Base-by-base conservation (phyloP, 1,284 basidiomycete species). In the Trichosporon faecale region DNA sequence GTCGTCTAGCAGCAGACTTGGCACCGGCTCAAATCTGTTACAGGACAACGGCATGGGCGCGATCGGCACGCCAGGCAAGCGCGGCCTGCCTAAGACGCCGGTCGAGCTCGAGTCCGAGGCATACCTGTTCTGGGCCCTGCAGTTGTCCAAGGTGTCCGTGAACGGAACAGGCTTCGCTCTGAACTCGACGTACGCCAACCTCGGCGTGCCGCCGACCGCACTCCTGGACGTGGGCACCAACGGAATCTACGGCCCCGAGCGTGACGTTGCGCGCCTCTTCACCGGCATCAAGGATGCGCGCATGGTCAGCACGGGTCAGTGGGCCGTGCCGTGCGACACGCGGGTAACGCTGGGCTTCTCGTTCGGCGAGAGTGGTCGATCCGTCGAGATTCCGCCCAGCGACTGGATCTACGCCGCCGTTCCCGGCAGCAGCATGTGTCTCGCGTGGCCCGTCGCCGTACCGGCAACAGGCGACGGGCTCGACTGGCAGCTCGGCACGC, bases 401-500 rank as follows among this genome's bases (percentile, higher is more conserved):
- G 93, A 95, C 77, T 95, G 92, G 81, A 84, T 95, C 65, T 91
- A 93, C 70, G 92, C 92, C 8, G 89, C 89, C 52, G 86, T 90
- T 1, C 83, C 85, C 23, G 87, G 88, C 74, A 88, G 90, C 0
- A 85, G 87, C 65, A 83, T 93, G 61, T 95, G 93, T 80, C 83
- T 94, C 35, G 87, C 92, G 16, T 95, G 93, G 93, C 93, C 93
- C 0, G 85, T 86, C 68, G 92, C 91, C 1, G 81, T 84, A 6
- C 85, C 88, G 3, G 89, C 90, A 0, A 89, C 86, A 66, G 80
- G 89, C 12, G 90, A 93, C 80, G 93, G 92, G 2, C 87, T 95
- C 57, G 92, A 93, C 79, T 95, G 93, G 93, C 91, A 93, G 80
- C 85, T 95, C 86, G 92, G 92, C n/a, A 85, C 88, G 2, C 87